Evolutionary conservation across 2,329 filamentous ascomycete species (phyloP).

Genomic region (Kalaharituber pfeilii): DNA sequence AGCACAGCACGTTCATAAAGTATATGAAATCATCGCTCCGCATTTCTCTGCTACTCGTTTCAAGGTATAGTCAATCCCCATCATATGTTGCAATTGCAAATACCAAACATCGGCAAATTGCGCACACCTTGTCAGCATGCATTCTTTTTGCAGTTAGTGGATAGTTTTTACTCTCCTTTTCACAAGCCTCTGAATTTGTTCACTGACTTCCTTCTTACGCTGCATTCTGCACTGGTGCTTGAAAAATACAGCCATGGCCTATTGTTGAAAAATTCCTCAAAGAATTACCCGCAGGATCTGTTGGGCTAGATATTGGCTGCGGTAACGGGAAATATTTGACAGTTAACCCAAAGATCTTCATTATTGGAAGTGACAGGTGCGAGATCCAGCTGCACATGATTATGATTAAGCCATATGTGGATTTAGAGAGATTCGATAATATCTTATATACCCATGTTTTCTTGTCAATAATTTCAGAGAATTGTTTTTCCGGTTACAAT

Average conservation of each 20-base stretch:
- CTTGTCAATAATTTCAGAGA: too few species aligned
- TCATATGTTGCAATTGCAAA: too few species aligned
- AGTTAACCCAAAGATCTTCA: constrained; percentile 59
- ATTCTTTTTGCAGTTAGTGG: too few species aligned
- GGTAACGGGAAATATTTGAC: constrained; percentile 91
- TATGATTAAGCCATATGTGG: neutral
- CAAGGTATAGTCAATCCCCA: too few species aligned
- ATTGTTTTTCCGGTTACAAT: neutral
- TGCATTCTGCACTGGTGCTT: too few species aligned
- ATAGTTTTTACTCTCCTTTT: too few species aligned
- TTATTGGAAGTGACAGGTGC: constrained; percentile 72
- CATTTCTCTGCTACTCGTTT: constrained; percentile 68
- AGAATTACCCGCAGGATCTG: constrained; percentile 45
- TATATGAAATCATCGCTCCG: constrained; percentile 74
- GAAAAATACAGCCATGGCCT: constrained; percentile 56
- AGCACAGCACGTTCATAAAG: constrained; percentile 67
- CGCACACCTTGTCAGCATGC: too few species aligned
- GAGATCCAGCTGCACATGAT: constrained; percentile 29
- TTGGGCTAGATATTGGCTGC: constrained; percentile 84
- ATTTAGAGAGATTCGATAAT: neutral
- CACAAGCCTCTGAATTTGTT: too few species aligned
- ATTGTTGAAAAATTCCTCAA: constrained; percentile 65
- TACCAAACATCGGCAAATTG: too few species aligned
- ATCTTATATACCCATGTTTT: neutral
- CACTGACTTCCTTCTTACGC: too few species aligned